Percentiles rank a stretch among this genome's conserved stretches.
These are phyloP conservation scores for Ogataea siamensis DNA, from an alignment of 805 yeast species.

Conservation along the genomic window DNA sequence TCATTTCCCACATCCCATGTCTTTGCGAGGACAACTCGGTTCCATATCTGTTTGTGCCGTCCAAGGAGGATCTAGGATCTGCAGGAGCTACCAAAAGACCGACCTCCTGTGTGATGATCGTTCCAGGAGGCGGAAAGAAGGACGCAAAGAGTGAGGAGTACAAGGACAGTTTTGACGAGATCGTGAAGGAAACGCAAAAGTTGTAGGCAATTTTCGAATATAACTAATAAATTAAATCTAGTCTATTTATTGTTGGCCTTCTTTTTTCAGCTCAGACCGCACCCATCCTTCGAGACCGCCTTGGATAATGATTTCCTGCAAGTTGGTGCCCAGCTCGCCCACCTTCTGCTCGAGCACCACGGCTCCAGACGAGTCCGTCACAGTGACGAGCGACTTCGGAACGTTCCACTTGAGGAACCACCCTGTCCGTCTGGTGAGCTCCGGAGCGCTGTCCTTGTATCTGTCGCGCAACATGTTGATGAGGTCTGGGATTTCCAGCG, in stretches of 20 bases:
- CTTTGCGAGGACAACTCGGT: conserved; percentile 92
- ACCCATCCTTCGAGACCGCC: conserved; percentile 99
- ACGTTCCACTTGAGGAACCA: conserved; percentile 94
- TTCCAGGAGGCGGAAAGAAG: conserved; percentile 94
- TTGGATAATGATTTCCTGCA: conserved; percentile 94
- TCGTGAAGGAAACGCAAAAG: conserved; percentile 80
- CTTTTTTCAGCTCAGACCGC: conserved; percentile 55
- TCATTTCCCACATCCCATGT: conserved; percentile 95
- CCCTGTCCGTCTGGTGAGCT: conserved; percentile 91
- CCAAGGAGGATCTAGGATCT: conserved; percentile 96
- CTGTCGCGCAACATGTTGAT: conserved; percentile 72
- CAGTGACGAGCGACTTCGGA: conserved; percentile 74
- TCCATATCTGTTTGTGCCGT: conserved; percentile 91
- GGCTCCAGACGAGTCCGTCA: conserved; percentile 60
- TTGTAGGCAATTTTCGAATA: conserved; percentile 26
- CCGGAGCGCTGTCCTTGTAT: conserved; percentile 52
- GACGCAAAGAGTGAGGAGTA: conserved; percentile 77
- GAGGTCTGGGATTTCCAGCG: conserved; percentile 89
- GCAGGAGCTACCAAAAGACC: conserved; percentile 99
- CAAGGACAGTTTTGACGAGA: conserved; percentile 88
- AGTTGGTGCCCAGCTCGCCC: conserved; percentile 91
- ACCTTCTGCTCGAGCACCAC: conserved; percentile 80
- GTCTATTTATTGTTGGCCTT: conserved; percentile 7
- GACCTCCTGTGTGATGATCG: conserved; percentile 94
- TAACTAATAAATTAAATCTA: conserved; percentile 3